Percentiles rank a stretch among this genome's conserved stretches.
Evolutionary conservation across 1,284 basidiomycete genomes (phyloP).

Genomic region (Trichosporon asahii): DNA sequence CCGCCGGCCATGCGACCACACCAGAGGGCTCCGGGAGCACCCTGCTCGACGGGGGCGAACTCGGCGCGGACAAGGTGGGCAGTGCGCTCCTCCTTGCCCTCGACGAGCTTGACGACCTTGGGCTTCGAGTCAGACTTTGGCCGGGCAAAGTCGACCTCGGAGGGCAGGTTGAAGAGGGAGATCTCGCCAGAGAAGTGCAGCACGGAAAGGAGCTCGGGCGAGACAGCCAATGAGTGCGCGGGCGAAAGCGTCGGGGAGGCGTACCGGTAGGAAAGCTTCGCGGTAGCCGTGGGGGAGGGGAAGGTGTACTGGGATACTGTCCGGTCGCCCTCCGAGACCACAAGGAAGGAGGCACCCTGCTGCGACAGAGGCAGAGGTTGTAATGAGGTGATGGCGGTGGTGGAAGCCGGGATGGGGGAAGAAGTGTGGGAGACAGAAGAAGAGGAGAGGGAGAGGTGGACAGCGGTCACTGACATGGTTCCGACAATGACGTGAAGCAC

Average conservation of each 20-base stretch:
- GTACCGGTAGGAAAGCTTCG: conserved; percentile 57
- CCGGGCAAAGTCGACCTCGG: conserved; percentile 53
- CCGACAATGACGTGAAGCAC: conserved; percentile 39
- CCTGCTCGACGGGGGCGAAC: conserved; percentile 52
- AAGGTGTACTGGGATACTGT: conserved; percentile 58
- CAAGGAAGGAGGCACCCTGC: conserved; percentile 57
- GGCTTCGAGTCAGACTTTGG: conserved; percentile 44
- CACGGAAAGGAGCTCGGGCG: conserved; percentile 57
- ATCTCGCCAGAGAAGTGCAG: conserved; percentile 66
- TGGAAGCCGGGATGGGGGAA: conserved; percentile 44
- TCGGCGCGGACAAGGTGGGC: conserved; percentile 33
- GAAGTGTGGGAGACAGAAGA: conserved; percentile 36
- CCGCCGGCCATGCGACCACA: conserved; percentile 64
- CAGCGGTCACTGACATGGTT: conserved; percentile 31
- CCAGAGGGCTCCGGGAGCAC: conserved; percentile 58
- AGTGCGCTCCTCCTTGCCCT: conserved; percentile 44
- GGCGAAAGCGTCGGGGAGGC: conserved; percentile 62
- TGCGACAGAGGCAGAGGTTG: conserved; percentile 36
- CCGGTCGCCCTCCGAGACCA: conserved; percentile 69
- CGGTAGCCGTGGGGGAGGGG: conserved; percentile 58
- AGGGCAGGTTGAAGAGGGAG: conserved; percentile 62
- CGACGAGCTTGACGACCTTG: conserved; percentile 39
- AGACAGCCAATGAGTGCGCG: conserved; percentile 59
- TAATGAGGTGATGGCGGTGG: conserved; percentile 44
- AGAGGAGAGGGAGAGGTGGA: conserved; percentile 37